Conservation (phyloP, 108 stramenopile genomes). For the Cyclotella choctawhatcheeana region DNA sequence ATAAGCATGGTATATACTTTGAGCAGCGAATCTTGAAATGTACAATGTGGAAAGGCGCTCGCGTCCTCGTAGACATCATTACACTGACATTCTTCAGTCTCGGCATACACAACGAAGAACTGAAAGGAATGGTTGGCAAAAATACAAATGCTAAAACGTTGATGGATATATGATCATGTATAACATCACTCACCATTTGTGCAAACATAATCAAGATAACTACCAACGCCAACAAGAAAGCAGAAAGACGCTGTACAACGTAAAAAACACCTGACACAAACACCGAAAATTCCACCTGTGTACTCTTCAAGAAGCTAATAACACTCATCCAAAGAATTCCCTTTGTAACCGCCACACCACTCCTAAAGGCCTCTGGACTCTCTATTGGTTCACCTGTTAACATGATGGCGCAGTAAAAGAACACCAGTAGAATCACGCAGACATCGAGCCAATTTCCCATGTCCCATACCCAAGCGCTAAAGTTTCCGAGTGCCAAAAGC, state of each 20-base stretch:
- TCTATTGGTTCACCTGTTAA: constrained; percentile 22
- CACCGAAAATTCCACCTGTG: constrained; percentile 84
- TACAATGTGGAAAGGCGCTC: constrained; percentile 55
- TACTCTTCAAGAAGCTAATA: constrained; percentile 85
- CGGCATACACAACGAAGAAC: constrained; percentile 77
- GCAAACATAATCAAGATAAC: constrained; percentile 87
- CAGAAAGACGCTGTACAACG: constrained; percentile 76
- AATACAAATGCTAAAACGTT: not conserved
- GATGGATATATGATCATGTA: not conserved
- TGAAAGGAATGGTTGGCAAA: not conserved
- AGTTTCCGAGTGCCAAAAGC: constrained; percentile 53
- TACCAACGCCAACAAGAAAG: constrained; percentile 78
- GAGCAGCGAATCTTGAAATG: constrained; percentile 61
- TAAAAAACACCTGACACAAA: constrained; percentile 84
- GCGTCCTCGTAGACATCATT: constrained; percentile 7
- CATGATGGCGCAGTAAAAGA: constrained; percentile 75
- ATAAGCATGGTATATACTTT: constrained; percentile 66
- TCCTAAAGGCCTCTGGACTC: constrained; percentile 58
- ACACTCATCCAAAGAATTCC: constrained; percentile 77
- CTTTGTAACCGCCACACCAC: constrained; percentile 76
- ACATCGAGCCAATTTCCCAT: constrained; percentile 84
- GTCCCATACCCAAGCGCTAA: constrained; percentile 72
- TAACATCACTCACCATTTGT: constrained; percentile 54
- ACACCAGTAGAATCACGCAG: constrained; percentile 69
- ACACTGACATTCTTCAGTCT: constrained; percentile 53